These are phyloP conservation scores for Orychophragmus violaceus DNA, from an alignment of 345 rosid genomes.

Conservation along the genomic window DNA sequence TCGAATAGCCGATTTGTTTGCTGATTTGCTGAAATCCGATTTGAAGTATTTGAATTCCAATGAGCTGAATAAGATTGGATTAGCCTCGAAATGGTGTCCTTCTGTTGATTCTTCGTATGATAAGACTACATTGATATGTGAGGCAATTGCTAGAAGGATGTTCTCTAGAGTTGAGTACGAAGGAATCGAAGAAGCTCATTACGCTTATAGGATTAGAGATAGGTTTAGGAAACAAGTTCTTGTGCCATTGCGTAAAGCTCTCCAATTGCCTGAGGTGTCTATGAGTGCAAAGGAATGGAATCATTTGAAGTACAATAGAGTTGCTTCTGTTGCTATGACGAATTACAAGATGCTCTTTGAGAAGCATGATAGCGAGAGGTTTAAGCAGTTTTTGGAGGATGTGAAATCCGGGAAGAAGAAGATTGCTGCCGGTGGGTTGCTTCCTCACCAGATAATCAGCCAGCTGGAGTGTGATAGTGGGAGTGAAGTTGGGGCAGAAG, in stretches of 20 bases:
- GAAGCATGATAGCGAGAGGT: constrained; percentile 23
- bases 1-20: constrained; percentile 18
- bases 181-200: constrained; percentile 23
- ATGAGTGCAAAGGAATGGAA: constrained; percentile 31
- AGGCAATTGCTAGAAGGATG: constrained; percentile 24
- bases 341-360: constrained; percentile 15
- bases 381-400: constrained; percentile 12
- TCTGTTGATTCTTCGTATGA: constrained; percentile 30
- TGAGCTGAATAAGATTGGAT: constrained; percentile 10
- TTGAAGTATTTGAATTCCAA: constrained; percentile 15
- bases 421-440: constrained; percentile 55
- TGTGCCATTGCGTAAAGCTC: constrained; percentile 24
- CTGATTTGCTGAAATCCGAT: constrained; percentile 26
- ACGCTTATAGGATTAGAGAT: constrained; percentile 28
- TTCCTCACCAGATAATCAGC: constrained; percentile 54
- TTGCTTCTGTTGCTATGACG: constrained; percentile 33
- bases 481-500: constrained; percentile 20
- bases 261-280: constrained; percentile 22
- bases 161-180: constrained; percentile 28
- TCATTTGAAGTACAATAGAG: constrained; percentile 22
- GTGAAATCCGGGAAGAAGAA: constrained; percentile 21
- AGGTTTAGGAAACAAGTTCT: constrained; percentile 31
- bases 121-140: constrained; percentile 30
- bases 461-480: constrained; percentile 23
- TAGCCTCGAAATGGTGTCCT: constrained; percentile 37